These are phyloP conservation scores for Nothomitra cinnamomea DNA, from an alignment of 2,329 filamentous ascomycete genomes.

Conservation along the genomic window DNA sequence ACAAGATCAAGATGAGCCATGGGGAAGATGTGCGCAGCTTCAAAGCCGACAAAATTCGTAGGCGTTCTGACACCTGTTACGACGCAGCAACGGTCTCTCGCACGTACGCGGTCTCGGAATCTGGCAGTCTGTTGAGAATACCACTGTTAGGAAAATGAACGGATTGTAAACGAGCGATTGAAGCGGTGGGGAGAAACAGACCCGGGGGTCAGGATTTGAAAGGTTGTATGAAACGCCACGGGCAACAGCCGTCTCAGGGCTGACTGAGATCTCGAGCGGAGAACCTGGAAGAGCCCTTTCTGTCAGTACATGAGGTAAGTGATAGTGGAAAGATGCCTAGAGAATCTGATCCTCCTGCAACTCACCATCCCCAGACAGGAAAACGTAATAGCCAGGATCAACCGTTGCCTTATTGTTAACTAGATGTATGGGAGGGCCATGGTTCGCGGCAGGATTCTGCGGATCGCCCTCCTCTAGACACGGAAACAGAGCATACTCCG, in stretches of 20 bases:
- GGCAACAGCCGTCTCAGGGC: neutral
- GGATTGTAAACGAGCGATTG: neutral
- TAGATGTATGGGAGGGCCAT: neutral
- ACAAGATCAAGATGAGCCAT: neutral
- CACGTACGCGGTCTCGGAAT: neutral
- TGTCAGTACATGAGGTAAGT: too few species aligned
- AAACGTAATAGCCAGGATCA: neutral
- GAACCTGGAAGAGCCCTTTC: neutral
- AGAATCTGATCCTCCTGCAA: neutral
- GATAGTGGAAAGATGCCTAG: neutral
- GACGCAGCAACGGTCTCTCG: neutral
- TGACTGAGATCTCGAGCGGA: neutral
- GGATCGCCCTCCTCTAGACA: too few species aligned
- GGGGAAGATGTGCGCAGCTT: too few species aligned
- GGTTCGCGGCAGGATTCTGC: neutral
- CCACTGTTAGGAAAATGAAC: neutral
- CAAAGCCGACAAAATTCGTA: neutral
- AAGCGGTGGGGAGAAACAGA: neutral
- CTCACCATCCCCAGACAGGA: slow-evolving; percentile 1
- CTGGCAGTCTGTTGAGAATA: neutral
- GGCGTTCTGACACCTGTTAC: neutral
- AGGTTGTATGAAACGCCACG: neutral
- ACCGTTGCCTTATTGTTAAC: neutral
- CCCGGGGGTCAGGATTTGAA: slow-evolving; percentile 1
- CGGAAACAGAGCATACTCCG: neutral